A percentile compares a stretch with the other conserved stretches of the same genome.
phyloP scores from a whole-genome alignment of 345 rosid genomes.

The Bruguiera sexangula region DNA sequence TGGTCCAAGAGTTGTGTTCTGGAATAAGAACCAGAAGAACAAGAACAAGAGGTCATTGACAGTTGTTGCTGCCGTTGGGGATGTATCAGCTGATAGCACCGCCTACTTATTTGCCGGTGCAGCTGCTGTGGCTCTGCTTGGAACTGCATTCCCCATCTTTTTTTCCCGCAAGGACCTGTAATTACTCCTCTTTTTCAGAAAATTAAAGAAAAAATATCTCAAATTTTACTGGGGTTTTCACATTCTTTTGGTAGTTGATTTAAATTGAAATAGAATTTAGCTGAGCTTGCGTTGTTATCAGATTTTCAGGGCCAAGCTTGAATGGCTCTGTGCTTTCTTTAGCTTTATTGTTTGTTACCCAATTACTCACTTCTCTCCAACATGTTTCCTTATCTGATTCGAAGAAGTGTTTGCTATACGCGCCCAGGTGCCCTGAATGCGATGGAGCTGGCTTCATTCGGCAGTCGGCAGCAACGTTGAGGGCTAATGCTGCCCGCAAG shows the following conservation, averaged over 20 bases:
- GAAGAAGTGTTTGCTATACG: neutral
- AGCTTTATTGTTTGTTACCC: too few relatives aligned
- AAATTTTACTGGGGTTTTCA: too few relatives aligned
- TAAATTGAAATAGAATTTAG: neutral
- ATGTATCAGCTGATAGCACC: slow-evolving; percentile 5
- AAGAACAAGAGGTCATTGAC: neutral
- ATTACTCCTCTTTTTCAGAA: neutral
- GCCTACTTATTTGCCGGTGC: neutral
- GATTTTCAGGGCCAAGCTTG: too few relatives aligned
- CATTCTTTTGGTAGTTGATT: neutral
- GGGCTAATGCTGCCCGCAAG: slow-evolving; percentile 89
- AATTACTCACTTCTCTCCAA: neutral
- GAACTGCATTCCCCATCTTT: slow-evolving; percentile 34
- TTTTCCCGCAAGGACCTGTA: neutral
- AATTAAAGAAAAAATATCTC: too few relatives aligned
- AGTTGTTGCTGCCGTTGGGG: neutral
- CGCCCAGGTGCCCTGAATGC: slow-evolving; percentile 79
- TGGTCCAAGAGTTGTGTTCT: neutral
- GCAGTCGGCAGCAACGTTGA: slow-evolving; percentile 45
- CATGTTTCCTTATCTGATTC: neutral
- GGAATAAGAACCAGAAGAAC: neutral
- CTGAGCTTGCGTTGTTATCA: too few relatives aligned
- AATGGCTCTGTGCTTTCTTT: too few relatives aligned
- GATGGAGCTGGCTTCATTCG: slow-evolving; percentile 94
- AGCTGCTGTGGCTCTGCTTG: slow-evolving; percentile 59